A percentile compares a stretch with the other conserved stretches of the same genome.
phyloP scores from a whole-genome alignment of 495 filamentous ascomycete genomes.

The Astrocystis sublimbata region DNA sequence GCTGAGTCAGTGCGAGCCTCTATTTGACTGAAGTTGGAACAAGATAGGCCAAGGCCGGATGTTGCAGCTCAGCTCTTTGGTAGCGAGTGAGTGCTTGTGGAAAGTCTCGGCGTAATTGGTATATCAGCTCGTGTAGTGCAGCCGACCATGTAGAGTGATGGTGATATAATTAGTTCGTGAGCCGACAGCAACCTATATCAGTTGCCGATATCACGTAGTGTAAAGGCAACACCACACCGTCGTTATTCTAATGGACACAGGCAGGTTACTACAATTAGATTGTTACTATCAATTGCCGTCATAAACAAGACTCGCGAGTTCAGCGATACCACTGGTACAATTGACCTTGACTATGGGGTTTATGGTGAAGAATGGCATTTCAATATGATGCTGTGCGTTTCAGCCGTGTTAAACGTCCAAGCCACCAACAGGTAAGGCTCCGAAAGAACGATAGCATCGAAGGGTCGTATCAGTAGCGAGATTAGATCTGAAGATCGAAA shows the following conservation, averaged over 20 bases:
- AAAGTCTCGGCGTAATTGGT: conserved; percentile 7
- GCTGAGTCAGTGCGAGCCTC: background rate
- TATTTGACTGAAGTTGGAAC: background rate
- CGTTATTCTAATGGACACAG: conserved; percentile 11
- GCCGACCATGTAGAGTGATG: conserved; percentile 19
- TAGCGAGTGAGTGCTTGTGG: background rate
- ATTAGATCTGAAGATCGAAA: background rate
- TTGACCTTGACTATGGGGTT: no score
- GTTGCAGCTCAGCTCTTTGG: background rate
- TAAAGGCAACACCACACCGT: background rate
- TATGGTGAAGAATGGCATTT: no score
- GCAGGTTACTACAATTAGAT: background rate
- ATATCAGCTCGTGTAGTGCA: conserved; percentile 23
- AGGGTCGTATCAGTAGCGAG: background rate
- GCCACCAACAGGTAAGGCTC: background rate
- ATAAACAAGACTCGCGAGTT: no score
- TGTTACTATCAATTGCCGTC: no score
- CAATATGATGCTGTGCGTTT: no score
- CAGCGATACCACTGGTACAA: no score
- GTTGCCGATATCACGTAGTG: conserved; percentile 13
- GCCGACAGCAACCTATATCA: conserved; percentile 8
- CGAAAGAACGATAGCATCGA: background rate
- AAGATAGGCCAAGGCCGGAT: background rate
- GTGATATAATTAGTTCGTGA: conserved; percentile 13
- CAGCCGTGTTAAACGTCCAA: background rate